Base-by-base conservation (phyloP, 148 eudicot genomes). In the Diospyros kaki region DNA sequence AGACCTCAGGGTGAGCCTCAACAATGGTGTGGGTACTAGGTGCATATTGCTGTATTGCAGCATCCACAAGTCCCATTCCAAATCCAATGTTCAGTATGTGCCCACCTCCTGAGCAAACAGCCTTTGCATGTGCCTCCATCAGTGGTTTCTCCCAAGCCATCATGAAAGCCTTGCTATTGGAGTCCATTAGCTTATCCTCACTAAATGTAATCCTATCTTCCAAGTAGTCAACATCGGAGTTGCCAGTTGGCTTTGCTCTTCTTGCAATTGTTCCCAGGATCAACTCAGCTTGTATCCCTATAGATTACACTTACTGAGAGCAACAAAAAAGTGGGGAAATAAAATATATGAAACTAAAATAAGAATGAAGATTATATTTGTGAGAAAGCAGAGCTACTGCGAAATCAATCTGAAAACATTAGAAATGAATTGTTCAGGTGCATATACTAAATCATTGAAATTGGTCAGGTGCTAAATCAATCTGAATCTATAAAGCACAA, bases 71-170 rank as follows among this genome's bases (percentile, higher is more conserved):
- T 64, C 98, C 98, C 98, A 94, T 92, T 59, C 98, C 98, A 81
- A 94, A 94, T 51, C 97, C 98, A 78, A 92, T 87, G 77, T 94
- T 94, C 79, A 94, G 68, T 58, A 94, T 59, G 58, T 87, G 89
- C 68, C 92, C 93, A 9, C 93, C 95, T 59, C 81, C 75, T 18
- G 92, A 85, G 78, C 97, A 90, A 69, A 94, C 66, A 54, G 98
- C 98, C 80, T 94, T 94, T 13, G 98, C 98, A 84, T 94, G 97
- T 74, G 98, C 93, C 79, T 90, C 97, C 98, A 92, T 94, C 59
- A 94, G 68, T 71, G 98, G 98, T 74, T 84, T 90, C 82, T 94
- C 98, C 98, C 98, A 94, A 8, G 89, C 96, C 98, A 94, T 94
- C 98, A 94, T 94, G 28, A 94, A 79, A 64, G 98, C 98, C 84